Evolutionary conservation across 495 filamentous ascomycete genomes (phyloP).

Genomic region (Talaromyces ruber): DNA sequence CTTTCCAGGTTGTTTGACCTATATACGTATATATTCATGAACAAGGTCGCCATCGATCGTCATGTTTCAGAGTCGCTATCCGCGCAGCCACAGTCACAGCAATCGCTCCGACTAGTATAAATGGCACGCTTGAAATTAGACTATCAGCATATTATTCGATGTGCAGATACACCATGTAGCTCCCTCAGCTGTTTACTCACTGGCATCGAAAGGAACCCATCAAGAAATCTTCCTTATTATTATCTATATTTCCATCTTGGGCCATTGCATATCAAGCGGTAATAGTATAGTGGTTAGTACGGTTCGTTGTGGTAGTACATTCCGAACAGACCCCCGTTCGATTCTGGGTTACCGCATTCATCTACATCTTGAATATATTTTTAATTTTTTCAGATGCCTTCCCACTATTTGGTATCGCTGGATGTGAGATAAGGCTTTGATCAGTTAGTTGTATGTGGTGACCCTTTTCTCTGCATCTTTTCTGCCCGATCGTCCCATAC

Average conservation of each 20-base stretch:
- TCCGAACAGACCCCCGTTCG: background rate
- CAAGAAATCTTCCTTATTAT: background rate
- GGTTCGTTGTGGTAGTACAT: background rate
- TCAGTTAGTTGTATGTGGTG: too few species aligned
- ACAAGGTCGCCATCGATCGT: background rate
- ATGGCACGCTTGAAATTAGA: background rate
- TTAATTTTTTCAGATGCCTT: too few species aligned
- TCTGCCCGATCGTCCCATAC: too few species aligned
- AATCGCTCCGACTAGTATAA: background rate
- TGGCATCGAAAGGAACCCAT: background rate
- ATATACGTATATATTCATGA: too few species aligned
- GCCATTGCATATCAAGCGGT: background rate
- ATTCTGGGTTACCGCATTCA: background rate
- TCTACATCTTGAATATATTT: background rate
- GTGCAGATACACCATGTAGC: background rate
- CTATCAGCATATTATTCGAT: background rate
- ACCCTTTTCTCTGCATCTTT: too few species aligned
- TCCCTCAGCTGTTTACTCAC: background rate
- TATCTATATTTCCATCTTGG: too few species aligned
- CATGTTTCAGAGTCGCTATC: background rate
- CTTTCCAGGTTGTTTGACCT: background rate
- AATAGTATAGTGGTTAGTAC: constrained; percentile 1
- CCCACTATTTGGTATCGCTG: too few species aligned
- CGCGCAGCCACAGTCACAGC: background rate
- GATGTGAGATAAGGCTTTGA: too few species aligned